Conservation (phyloP, 495 filamentous ascomycete genomes). For the Neurospora tetraspora region DNA sequence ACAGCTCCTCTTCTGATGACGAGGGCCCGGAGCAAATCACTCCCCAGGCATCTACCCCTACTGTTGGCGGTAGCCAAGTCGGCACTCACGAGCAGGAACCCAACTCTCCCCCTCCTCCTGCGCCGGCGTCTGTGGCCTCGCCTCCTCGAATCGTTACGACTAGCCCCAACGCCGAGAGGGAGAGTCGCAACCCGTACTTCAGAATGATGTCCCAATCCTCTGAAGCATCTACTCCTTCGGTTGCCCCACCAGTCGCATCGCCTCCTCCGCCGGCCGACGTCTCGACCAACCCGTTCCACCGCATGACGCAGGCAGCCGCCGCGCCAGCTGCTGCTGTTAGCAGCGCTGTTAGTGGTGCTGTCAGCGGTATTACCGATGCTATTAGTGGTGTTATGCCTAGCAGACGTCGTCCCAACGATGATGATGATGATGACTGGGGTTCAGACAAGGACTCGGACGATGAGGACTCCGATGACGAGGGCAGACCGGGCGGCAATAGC, state of each 20-base stretch:
- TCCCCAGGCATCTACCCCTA: constrained; percentile 74
- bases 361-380: background rate
- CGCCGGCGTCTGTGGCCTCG: constrained; percentile 4
- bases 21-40: constrained; percentile 75
- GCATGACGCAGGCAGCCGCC: constrained; percentile 53
- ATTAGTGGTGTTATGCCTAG: constrained; percentile 15
- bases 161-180: constrained; percentile 36
- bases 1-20: constrained; percentile 78
- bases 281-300: constrained; percentile 95
- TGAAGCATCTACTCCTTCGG: constrained; percentile 35
- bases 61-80: constrained; percentile 41
- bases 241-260: constrained; percentile 31
- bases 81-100: constrained; percentile 44
- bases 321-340: constrained; percentile 20
- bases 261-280: constrained; percentile 39
- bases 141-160: constrained; percentile 36
- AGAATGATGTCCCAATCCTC: constrained; percentile 41
- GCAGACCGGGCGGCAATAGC: constrained; percentile 63
- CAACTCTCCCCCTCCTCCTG: constrained; percentile 30
- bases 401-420: constrained; percentile 27
- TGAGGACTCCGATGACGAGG: constrained; percentile 56
- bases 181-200: constrained; percentile 44
- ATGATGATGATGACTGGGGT: constrained; percentile 77
- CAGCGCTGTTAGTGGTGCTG: background rate
- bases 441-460: constrained; percentile 68